Evolutionary conservation across 139 green algal genomes (phyloP), one percentile per base, ranked within the genome.

Genomic region (Coelastrella sp.): DNA sequence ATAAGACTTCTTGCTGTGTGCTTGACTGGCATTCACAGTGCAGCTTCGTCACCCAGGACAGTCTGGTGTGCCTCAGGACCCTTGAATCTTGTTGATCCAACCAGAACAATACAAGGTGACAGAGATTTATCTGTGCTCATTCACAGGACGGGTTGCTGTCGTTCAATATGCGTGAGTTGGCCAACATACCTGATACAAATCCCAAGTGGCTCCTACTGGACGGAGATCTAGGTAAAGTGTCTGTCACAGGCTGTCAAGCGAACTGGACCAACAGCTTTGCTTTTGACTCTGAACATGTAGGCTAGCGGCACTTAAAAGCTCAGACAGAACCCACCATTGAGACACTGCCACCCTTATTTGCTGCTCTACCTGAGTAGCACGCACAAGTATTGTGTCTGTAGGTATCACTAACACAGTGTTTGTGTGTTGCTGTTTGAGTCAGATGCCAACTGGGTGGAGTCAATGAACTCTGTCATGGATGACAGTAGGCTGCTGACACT

Each of bases 401-500:
- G 35, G 35, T 49, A 49, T 49, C 35, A 49, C 35, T 24, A 49
- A 49, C 35, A 49, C 35, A 49, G 35, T 49, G 35, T 49, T n/a
- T n/a, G 35, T 49, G 35, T 20, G 49, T 84, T 49, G 35, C 35
- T 49, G 35, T 49, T 49, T 49, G 35, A 49, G 1, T 49, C 35
- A 49, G 84, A 88, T 59, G 84, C 84, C 66, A 88, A 88, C 84
- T 88, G 84, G 84, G 84, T 98, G 73, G 96, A 98, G 94, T 97
- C 94, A 56, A 98, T 98, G 96, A 98, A 98, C 94, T 95, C 87
- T 19, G 95, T 97, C 25, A 98, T 98, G 96, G 96, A 98, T 74
- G 96, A 98, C 94, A 98, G 97, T 92, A 90, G 94, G 12, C 95
- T 98, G 79, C 93, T 98, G 10, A 98, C 96, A 24, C 94, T 98